Evolutionary conservation across 805 yeast species (phyloP), one percentile per base, ranked within the genome.

Genomic region (Metschnikowia colocasiae): DNA sequence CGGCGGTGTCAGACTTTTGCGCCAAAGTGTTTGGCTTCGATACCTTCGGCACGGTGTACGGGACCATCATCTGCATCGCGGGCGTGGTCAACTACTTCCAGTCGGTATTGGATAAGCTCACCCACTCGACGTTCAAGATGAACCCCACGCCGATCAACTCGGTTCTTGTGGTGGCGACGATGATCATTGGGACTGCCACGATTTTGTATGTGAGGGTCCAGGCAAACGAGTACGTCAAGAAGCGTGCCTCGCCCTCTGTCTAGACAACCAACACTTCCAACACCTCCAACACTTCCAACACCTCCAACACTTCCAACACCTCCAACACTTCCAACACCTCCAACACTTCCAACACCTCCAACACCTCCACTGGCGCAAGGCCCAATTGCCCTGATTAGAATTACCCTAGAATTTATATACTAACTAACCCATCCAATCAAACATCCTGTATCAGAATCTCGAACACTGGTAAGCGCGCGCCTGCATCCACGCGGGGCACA

Each of bases 11-110:
- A 3, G 83, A 79, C 58, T 75, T 71, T 57, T 79, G 83, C 57
- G 82, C 85, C 23, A 82, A 82, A 60, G 82, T 78, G 40, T 82
- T 80, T 60, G 85, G 85, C 1, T 74, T 76, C 53, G 82, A 79
- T 56, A 78, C 83, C 9, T 77, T 79, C 59, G 83, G 85, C 33
- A 75, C 81, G 1, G 74, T 79, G 25, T 79, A 79, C 55, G 83
- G 83, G n/a, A 62, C 79, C 16, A 75, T 78, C 27, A 76, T 78
- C 64, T 74, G 80, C 37, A 64, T 75, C 20, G 72, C 82, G 1
- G 83, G 83, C 31, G 52, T 76, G 15, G 61, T 76, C 59, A 79
- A 79, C 57, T 75, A 73, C 50, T 60, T 66, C 34, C 83, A 79
- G 58, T 63, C 73, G 22, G 55, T 63, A 12, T 67, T 79, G 55